Evolutionary conservation across 2,329 filamentous ascomycete genomes (phyloP), one percentile per base, ranked within the genome.

Genomic region (Trichoderma atroviride): DNA sequence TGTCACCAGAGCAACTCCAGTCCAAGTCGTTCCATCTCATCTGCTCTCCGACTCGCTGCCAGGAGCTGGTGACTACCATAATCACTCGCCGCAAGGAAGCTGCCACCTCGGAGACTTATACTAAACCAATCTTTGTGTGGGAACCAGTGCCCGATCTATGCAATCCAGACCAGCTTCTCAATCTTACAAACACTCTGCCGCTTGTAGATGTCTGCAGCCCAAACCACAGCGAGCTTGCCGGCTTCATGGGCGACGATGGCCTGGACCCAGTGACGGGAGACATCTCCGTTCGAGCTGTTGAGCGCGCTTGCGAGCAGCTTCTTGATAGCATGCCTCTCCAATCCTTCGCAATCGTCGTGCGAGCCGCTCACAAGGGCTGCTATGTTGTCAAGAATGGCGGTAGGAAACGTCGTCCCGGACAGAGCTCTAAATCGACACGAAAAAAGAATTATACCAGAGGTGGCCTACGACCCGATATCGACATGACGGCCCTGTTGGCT

Each of bases 141-240:
- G 96, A 99, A 78, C 96, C 96, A 0, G 92, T 97, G 1, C 96
- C 96, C 1, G 93, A 97, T 79, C 85, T 93, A 1, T 97, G 94
- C 78, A 90, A 87, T 0, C 89, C 93, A 0, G 88, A 89, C 53
- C 86, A 91, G 76, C 81, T 90, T 33, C 82, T 90, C 13, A 89
- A 89, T 75, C 88, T 85, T 77, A 90, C 88, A 61, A 89, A 90
- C 73, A 86, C 86, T 13, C 81, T 90, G 14, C 86, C 87, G 0
- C 79, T 89, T 19, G 82, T 91, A 68, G 88, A 91, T 73, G 81
- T 91, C 68, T 88, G 87, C 78, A 89, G 86, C 72, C 96, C 96
- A 0, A 99, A 99, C 77, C 93, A 97, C 77, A 83, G 90, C 29
- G 96, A 99, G 78, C 86, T 99, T n/a, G 92, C 91, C 6, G 88